phyloP scores from a whole-genome alignment of 768 basidiomycete species.

The Panellus pusillus region DNA sequence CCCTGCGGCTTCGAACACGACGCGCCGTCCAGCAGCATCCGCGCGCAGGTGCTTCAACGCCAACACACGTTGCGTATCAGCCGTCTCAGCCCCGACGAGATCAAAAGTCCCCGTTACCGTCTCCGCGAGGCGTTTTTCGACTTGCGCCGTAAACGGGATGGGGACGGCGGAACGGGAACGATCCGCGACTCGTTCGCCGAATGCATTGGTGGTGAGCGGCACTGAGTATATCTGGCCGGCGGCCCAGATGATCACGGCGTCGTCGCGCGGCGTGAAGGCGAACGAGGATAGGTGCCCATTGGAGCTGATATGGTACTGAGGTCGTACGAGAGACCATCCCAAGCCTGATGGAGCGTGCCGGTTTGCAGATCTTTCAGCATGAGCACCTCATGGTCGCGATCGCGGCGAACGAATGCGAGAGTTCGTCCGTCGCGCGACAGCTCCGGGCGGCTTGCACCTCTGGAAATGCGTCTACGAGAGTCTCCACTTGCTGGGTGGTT shows the following conservation, averaged over 20 bases:
- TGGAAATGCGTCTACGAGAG: constrained; percentile 55
- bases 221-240: constrained; percentile 67
- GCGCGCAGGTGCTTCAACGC: constrained; percentile 63
- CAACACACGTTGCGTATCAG: constrained; percentile 53
- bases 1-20: constrained; percentile 70
- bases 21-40: constrained; percentile 52
- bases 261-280: constrained; percentile 60
- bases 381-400: constrained; percentile 70
- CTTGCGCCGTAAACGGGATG: constrained; percentile 61
- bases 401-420: constrained; percentile 72
- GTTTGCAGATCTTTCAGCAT: constrained; percentile 70
- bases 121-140: constrained; percentile 64
- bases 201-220: constrained; percentile 50
- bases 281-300: constrained; percentile 80
- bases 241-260: constrained; percentile 71
- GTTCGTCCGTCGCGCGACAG: constrained; percentile 68
- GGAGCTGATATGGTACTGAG: constrained; percentile 63
- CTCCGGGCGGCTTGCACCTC: constrained; percentile 78
- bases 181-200: constrained; percentile 50
- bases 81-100: constrained; percentile 53
- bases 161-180: constrained; percentile 40
- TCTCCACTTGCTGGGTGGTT: constrained; percentile 51
- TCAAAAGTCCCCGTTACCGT: constrained; percentile 52
- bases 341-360: constrained; percentile 63
- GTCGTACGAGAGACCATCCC: constrained; percentile 72